These are phyloP conservation scores for Piper betle DNA, from an alignment of 164 flowering plant genomes.

Conservation along the genomic window DNA sequence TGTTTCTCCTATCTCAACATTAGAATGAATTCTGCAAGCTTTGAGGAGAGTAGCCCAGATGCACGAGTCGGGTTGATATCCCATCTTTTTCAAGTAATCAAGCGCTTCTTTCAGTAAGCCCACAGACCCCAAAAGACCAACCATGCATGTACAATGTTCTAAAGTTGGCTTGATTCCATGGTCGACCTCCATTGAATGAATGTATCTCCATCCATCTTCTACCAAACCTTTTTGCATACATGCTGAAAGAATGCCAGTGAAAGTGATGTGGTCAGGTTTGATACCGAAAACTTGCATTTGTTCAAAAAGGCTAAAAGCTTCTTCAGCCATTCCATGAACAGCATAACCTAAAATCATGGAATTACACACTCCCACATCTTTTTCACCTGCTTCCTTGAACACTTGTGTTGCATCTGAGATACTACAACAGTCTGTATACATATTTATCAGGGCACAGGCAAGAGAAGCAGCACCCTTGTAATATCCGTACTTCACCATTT, in stretches of 20 bases:
- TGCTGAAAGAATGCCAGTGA: conserved; percentile 23
- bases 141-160: conserved; percentile 31
- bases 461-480: conserved; percentile 9
- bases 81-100: conserved; percentile 21
- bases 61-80: conserved; percentile 23
- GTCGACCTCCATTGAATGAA: conserved; percentile 15
- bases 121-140: conserved; percentile 22
- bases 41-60: conserved; percentile 26
- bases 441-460: conserved; percentile 37
- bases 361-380: conserved; percentile 27
- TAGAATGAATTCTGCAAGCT: conserved; percentile 27
- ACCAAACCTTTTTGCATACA: conserved; percentile 24
- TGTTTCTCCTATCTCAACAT: conserved; percentile 25
- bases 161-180: conserved; percentile 20
- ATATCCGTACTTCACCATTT: conserved; percentile 16
- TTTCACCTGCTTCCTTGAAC: conserved; percentile 15
- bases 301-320: conserved; percentile 20
- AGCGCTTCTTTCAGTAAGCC: conserved; percentile 27
- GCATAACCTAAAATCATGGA: conserved; percentile 25
- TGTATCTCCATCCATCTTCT: conserved; percentile 28
- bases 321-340: conserved; percentile 18
- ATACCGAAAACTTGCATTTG: conserved; percentile 15
- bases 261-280: conserved; percentile 21
- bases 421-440: conserved; percentile 79
- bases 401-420: conserved; percentile 24